phyloP scores from a whole-genome alignment of 768 basidiomycete species.

The Pleurotus ostreatus region DNA sequence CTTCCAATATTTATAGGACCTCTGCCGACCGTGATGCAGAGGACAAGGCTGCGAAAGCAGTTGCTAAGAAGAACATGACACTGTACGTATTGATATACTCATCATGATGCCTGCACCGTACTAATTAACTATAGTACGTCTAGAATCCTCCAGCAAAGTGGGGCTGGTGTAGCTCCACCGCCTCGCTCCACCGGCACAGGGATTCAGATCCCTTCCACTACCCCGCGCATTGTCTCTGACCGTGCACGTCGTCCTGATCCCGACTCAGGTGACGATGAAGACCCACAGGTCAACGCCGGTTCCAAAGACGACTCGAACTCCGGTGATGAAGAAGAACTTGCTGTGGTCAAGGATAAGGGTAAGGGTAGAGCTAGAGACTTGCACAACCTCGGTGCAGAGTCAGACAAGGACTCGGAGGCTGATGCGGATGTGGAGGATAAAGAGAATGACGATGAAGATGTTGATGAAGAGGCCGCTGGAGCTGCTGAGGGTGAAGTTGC shows the following conservation, averaged over 20 bases:
- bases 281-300: no score
- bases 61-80: background rate
- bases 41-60: background rate
- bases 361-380: background rate
- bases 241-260: no score
- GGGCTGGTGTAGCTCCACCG: background rate
- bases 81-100: background rate
- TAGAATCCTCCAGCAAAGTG: background rate
- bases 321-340: background rate
- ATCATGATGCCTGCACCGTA: background rate
- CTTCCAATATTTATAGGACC: background rate
- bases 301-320: no score
- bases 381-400: background rate
- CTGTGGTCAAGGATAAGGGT: background rate
- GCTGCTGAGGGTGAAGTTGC: background rate
- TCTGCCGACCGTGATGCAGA: background rate
- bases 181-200: background rate
- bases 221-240: no score
- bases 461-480: background rate
- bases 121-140: background rate
- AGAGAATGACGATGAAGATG: background rate
- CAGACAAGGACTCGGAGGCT: background rate
- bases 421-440: no score
- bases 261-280: no score
- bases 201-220: background rate